Evolutionary conservation across 148 eudicot species (phyloP), one percentile per base, ranked within the genome.

Genomic region (Cornus kousa): DNA sequence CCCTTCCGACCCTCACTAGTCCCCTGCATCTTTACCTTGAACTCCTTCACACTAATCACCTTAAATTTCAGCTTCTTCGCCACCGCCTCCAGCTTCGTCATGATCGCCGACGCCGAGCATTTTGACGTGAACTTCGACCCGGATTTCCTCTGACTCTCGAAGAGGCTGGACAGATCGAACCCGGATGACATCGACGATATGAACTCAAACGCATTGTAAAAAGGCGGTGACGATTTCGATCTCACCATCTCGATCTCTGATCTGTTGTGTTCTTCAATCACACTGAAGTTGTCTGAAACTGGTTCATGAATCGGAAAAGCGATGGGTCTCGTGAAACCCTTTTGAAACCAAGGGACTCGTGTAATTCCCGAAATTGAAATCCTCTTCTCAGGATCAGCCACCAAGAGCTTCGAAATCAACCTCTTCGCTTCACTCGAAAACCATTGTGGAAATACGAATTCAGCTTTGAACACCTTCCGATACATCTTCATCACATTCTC

Each of bases 121-220:
- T 83, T 88, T 0, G 97, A 93, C 0, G 96, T 93, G 72, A 93
- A 93, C 78, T 89, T 75, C 0, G 96, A 86, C 33, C 90, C 89
- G 0, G 81, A 75, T 31, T 75, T 87, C 80, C 68, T 80, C 33
- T 83, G 74, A 4, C 66, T 83, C 79, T 90, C 94, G 60, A 93
- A 93, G 19, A 94, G 55, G 55, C 84, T 87, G 16, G 98, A 94
- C 48, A 94, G 68, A 66, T 94, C 94, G 60, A 94, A 94, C 16
- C 98, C 98, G 0, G 97, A 92, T 0, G 98, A 94, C 95, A 94
- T 90, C 0, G 98, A 88, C 0, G 98, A 88, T 43, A 94, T 94
- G 70, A 94, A 90, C 86, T 92, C 98, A 46, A 94, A 94, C 1
- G 98, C 97, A 33, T 92, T 94, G 73, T 73, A 93, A 24, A 92